These are phyloP conservation scores for Hymenochaete sp. DNA, from an alignment of 1,284 basidiomycete genomes.

Conservation along the genomic window DNA sequence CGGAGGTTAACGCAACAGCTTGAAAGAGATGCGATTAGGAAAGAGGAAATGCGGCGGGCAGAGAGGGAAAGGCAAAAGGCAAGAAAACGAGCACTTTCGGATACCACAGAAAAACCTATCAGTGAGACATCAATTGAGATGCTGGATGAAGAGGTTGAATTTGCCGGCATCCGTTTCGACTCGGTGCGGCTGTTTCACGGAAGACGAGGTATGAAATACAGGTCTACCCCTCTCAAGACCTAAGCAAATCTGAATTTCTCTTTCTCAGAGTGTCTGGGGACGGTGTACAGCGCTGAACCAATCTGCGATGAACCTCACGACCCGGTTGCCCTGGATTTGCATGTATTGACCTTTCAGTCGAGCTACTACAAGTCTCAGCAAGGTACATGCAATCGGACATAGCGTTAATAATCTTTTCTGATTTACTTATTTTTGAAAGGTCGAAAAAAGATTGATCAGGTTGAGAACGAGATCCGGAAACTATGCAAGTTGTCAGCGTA, in stretches of 20 bases:
- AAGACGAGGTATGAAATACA: slow-evolving; percentile 39
- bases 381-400: slow-evolving; percentile 33
- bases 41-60: slow-evolving; percentile 37
- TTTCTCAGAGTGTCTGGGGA: slow-evolving; percentile 48
- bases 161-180: slow-evolving; percentile 49
- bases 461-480: slow-evolving; percentile 57
- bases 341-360: slow-evolving; percentile 53
- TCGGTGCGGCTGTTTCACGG: slow-evolving; percentile 65
- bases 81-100: slow-evolving; percentile 54
- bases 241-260: background rate
- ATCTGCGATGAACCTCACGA: slow-evolving; percentile 49
- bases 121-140: slow-evolving; percentile 49
- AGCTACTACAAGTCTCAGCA: slow-evolving; percentile 58
- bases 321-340: slow-evolving; percentile 53
- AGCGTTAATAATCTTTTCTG: background rate
- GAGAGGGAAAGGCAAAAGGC: slow-evolving; percentile 43
- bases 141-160: slow-evolving; percentile 47
- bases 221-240: background rate
- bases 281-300: slow-evolving; percentile 62
- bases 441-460: slow-evolving; percentile 55
- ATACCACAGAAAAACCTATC: slow-evolving; percentile 53
- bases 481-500: slow-evolving; percentile 48
- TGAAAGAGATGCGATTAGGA: slow-evolving; percentile 45
- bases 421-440: slow-evolving; percentile 25
- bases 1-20: slow-evolving; percentile 56